A percentile compares a stretch with the other conserved stretches of the same genome.
These are phyloP conservation scores for Dunaliella sp. DNA, from an alignment of 139 green algal species.

Conservation along the genomic window DNA sequence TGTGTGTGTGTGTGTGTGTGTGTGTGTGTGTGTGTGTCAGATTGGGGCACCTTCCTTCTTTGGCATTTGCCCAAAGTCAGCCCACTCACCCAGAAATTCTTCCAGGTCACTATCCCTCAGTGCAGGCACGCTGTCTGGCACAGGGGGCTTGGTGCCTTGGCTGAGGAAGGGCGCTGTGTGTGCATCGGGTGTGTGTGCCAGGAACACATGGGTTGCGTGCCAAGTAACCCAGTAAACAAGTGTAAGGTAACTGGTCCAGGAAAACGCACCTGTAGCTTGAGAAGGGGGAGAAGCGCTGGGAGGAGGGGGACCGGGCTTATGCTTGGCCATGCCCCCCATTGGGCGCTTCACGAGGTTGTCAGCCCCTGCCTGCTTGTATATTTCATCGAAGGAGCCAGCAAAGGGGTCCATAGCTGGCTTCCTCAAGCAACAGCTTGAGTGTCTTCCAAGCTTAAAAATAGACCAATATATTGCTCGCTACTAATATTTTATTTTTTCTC, in stretches of 20 bases:
- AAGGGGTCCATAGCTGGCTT: slow-evolving; percentile 7
- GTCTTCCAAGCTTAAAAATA: no score
- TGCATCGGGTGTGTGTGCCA: not conserved
- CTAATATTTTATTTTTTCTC: no score
- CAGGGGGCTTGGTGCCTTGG: not conserved
- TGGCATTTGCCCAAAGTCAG: not conserved
- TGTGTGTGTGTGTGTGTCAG: no score
- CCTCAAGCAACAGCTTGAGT: no score
- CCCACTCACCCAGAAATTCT: not conserved
- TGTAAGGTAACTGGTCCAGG: no score
- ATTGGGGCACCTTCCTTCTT: no score
- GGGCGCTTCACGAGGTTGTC: slow-evolving; percentile 14
- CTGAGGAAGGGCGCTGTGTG: not conserved
- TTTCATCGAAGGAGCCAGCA: slow-evolving; percentile 16
- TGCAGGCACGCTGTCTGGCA: not conserved
- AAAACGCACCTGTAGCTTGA: not conserved
- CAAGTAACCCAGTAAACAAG: not conserved
- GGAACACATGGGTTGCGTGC: no score
- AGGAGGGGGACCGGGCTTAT: not conserved
- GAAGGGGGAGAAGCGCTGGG: not conserved
- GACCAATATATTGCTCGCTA: no score
- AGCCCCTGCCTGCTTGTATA: slow-evolving; percentile 13
- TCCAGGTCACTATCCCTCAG: not conserved
- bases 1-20: no score
- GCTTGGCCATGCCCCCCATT: slow-evolving; percentile 6